These are phyloP conservation scores for Cerioporus squamosus DNA, from an alignment of 1,284 basidiomycete species.

Conservation along the genomic window DNA sequence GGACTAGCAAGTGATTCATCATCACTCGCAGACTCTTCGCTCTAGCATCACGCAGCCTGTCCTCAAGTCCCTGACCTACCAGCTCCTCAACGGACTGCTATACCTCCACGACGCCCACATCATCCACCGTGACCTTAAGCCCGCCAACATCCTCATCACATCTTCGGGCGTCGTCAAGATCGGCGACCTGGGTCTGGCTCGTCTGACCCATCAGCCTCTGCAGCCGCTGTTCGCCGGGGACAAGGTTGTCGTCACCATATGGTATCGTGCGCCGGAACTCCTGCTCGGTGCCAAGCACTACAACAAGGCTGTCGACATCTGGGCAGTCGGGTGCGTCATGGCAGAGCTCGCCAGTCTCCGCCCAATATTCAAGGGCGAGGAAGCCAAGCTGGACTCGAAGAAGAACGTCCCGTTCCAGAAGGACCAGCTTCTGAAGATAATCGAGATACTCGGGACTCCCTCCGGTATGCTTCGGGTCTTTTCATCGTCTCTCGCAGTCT, in stretches of 20 bases:
- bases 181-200: conserved; percentile 93
- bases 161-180: conserved; percentile 93
- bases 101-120: conserved; percentile 97
- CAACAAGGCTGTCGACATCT: conserved; percentile 93
- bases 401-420: conserved; percentile 94
- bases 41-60: conserved; percentile 75
- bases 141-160: conserved; percentile 97
- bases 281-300: conserved; percentile 96
- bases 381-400: conserved; percentile 93
- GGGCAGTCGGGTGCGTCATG: conserved; percentile 97
- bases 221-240: conserved; percentile 89
- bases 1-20: conserved; percentile 95
- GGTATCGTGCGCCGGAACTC: conserved; percentile 97
- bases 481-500: background rate
- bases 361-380: conserved; percentile 99
- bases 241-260: conserved; percentile 99
- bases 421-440: conserved; percentile 94
- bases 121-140: conserved; percentile 96
- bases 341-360: conserved; percentile 92
- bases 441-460: conserved; percentile 93
- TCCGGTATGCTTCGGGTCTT: conserved; percentile 2
- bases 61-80: conserved; percentile 93
- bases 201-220: conserved; percentile 84
- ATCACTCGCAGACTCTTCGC: conserved; percentile 91
- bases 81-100: conserved; percentile 93